Conservation (phyloP, 345 rosid species). For the Brassica cretica region DNA sequence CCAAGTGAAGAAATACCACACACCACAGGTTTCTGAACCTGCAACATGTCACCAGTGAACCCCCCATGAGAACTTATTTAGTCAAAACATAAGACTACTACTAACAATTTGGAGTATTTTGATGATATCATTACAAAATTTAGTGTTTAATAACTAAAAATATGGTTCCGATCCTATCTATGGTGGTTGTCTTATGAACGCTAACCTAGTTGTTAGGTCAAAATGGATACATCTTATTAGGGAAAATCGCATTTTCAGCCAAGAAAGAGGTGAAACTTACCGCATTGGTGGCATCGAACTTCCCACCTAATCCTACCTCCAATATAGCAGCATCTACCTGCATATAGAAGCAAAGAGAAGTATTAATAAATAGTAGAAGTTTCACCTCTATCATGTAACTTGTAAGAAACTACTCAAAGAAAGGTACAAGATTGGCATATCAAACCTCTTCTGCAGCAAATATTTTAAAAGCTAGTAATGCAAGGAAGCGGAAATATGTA, state of each 20-base stretch:
- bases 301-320: conserved; percentile 98
- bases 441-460: conserved; percentile 89
- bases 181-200: background rate
- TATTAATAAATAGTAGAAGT: conserved; percentile 1
- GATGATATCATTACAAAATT: background rate
- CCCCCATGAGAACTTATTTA: background rate
- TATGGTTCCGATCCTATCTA: background rate
- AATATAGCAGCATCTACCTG: conserved; percentile 93
- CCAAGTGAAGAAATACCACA: conserved; percentile 5
- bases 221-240: background rate
- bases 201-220: background rate
- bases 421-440: background rate
- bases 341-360: conserved; percentile 26
- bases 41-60: background rate
- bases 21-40: background rate
- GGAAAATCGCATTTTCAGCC: background rate
- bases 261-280: conserved; percentile 44
- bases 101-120: background rate
- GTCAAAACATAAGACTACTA: background rate
- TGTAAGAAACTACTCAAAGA: background rate
- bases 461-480: conserved; percentile 91
- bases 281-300: conserved; percentile 94
- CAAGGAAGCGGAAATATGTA: conserved; percentile 84
- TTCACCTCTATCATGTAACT: conserved; percentile 8
- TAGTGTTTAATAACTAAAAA: background rate